A percentile compares a stretch with the other conserved stretches of the same genome.
Conservation (phyloP, 352 stramenopile genomes). For the Phytophthora cryptogea region DNA sequence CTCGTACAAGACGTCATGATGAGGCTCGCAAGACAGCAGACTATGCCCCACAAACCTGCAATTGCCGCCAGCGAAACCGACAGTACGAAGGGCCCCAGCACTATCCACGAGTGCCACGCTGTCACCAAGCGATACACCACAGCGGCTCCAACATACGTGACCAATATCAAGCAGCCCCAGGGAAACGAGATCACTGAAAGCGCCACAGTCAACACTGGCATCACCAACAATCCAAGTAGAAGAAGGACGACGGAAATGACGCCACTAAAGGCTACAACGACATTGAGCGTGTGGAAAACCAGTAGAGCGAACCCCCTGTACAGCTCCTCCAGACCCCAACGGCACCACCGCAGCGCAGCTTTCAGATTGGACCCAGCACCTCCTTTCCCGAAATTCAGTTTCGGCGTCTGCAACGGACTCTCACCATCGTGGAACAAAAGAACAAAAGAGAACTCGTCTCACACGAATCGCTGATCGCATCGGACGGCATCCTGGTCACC, state of each 20-base stretch:
- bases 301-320: not conserved
- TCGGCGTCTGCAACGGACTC: conserved; percentile 2
- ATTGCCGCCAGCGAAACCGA: not conserved
- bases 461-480: not conserved
- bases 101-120: not conserved
- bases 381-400: not conserved
- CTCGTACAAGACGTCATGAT: too few relatives aligned
- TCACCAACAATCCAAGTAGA: not conserved
- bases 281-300: conserved; percentile 6
- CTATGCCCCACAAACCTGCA: too few relatives aligned
- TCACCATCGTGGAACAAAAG: not conserved
- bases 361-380: not conserved
- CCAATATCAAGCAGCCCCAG: not conserved
- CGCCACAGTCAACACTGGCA: not conserved
- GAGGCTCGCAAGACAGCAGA: too few relatives aligned
- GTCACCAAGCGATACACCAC: not conserved
- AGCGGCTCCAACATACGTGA: not conserved
- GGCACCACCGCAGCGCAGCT: not conserved
- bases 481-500: too few relatives aligned
- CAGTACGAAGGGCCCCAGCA: not conserved
- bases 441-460: not conserved
- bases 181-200: too few relatives aligned
- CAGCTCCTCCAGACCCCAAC: not conserved
- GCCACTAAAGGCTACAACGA: not conserved
- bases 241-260: not conserved